Evolutionary conservation across 495 filamentous ascomycete species (phyloP).

Genomic region (Penicillium psychrofluorescens): DNA sequence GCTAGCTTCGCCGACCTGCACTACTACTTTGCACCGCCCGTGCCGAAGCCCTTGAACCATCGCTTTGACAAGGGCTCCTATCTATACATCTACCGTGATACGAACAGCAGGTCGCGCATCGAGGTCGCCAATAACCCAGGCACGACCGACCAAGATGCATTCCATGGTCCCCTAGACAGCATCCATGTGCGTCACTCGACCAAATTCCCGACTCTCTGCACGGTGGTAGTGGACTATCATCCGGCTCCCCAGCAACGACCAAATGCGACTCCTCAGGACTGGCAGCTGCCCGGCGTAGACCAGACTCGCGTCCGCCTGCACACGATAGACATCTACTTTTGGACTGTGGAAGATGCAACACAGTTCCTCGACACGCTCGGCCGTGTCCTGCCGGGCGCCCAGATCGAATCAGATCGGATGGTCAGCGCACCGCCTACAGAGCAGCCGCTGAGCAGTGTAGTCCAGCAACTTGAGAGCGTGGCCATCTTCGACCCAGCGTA

Average conservation of each 20-base stretch:
- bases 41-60: constrained; percentile 65
- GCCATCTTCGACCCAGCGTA: constrained; percentile 62
- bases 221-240: constrained; percentile 61
- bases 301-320: constrained; percentile 71
- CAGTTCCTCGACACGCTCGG: constrained; percentile 62
- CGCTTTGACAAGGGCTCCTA: constrained; percentile 88
- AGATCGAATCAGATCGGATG: constrained; percentile 43
- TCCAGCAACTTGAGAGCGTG: constrained; percentile 76
- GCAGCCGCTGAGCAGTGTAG: constrained; percentile 63
- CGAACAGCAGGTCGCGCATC: constrained; percentile 58
- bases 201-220: constrained; percentile 70
- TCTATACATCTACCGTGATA: constrained; percentile 76
- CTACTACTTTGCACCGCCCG: constrained; percentile 75
- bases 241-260: constrained; percentile 15
- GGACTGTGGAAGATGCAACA: constrained; percentile 67
- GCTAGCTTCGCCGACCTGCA: constrained; percentile 80
- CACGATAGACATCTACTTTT: constrained; percentile 86
- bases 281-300: constrained; percentile 71
- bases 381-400: constrained; percentile 50
- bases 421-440: constrained; percentile 40
- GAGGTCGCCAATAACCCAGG: constrained; percentile 88
- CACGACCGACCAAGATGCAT: constrained; percentile 81
- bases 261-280: constrained; percentile 49
- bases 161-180: constrained; percentile 65
- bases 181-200: constrained; percentile 64